Evolutionary conservation across 768 basidiomycete species (phyloP).

Genomic region (Glaciozyma martinii): DNA sequence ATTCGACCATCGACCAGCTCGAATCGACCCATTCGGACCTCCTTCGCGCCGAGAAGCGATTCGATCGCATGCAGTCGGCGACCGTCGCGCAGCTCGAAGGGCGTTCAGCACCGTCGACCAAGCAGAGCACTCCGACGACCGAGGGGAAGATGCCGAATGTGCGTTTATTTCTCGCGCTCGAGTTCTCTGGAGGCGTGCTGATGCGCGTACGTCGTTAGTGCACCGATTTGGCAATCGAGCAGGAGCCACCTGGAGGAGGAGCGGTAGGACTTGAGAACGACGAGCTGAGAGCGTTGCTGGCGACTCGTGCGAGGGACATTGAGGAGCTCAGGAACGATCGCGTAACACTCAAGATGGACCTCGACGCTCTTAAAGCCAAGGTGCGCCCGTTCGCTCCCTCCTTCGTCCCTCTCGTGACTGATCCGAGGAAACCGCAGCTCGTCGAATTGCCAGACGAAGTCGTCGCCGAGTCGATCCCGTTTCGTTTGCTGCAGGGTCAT

Average conservation of each 20-base stretch:
- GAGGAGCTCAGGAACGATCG: slow-evolving; percentile 44
- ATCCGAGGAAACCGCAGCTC: slow-evolving; percentile 15
- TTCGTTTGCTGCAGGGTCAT: slow-evolving; percentile 53
- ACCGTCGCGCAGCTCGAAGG: slow-evolving; percentile 34
- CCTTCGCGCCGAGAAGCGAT: slow-evolving; percentile 33
- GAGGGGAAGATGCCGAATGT: too few species aligned
- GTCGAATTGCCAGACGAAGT: slow-evolving; percentile 42
- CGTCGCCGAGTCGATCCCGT: slow-evolving; percentile 48
- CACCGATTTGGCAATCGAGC: too few species aligned
- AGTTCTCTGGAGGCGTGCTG: too few species aligned
- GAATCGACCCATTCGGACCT: slow-evolving; percentile 28
- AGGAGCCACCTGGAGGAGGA: slow-evolving; percentile 19
- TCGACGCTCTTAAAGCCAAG: slow-evolving; percentile 46
- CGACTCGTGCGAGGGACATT: slow-evolving; percentile 41
- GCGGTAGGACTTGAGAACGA: slow-evolving; percentile 4
- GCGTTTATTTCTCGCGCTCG: too few species aligned
- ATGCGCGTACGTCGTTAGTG: too few species aligned
- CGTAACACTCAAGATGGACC: slow-evolving; percentile 45
- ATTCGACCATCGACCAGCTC: slow-evolving; percentile 22
- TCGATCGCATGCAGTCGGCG: slow-evolving; percentile 29
- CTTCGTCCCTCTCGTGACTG: slow-evolving; percentile 24
- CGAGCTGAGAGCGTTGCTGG: neutral
- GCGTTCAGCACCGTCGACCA: neutral
- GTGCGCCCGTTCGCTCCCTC: slow-evolving; percentile 39
- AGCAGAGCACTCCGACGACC: too few species aligned